phyloP scores from a whole-genome alignment of 176 grass and related monocot genomes.

The Pontederia crassipes region DNA sequence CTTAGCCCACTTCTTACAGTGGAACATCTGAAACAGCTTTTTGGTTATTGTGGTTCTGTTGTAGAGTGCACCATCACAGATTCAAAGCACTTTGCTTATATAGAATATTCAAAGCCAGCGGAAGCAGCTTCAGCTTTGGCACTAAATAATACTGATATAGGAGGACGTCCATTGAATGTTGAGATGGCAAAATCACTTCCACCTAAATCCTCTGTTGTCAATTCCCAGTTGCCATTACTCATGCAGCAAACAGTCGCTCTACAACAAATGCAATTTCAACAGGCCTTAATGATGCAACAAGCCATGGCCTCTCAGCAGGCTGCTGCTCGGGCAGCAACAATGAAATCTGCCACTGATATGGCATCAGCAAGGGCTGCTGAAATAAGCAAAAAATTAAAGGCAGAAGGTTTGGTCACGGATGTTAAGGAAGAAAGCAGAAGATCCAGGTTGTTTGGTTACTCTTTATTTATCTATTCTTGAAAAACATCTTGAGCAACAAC shows the following conservation, averaged over 20 bases:
- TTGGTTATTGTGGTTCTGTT: conserved; percentile 77
- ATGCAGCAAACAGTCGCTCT: conserved; percentile 96
- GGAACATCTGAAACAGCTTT: conserved; percentile 83
- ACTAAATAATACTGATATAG: conserved; percentile 73
- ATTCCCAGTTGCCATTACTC: conserved; percentile 59
- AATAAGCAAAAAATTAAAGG: conserved; percentile 93
- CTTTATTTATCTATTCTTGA: not conserved
- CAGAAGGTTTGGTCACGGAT: conserved; percentile 50
- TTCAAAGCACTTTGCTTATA: conserved; percentile 80
- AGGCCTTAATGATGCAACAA: conserved; percentile 84
- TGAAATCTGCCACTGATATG: conserved; percentile 96
- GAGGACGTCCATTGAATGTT: conserved; percentile 79
- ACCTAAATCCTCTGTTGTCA: conserved; percentile 40
- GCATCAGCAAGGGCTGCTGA: conserved; percentile 88
- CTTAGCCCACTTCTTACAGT: conserved; percentile 67
- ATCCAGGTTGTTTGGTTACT: conserved; percentile 38
- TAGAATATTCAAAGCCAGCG: conserved; percentile 78
- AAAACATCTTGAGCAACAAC: not conserved
- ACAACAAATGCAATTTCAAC: conserved; percentile 97
- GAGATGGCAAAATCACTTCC: conserved; percentile 96
- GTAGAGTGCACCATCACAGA: conserved; percentile 73
- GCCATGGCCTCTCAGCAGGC: conserved; percentile 62
- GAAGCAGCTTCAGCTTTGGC: conserved; percentile 68
- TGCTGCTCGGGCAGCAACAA: conserved; percentile 70
- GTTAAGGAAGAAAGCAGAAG: conserved; percentile 48